A percentile compares a stretch with the other conserved stretches of the same genome.
phyloP scores from a whole-genome alignment of 768 basidiomycete species.

The Hericium rajendrae region DNA sequence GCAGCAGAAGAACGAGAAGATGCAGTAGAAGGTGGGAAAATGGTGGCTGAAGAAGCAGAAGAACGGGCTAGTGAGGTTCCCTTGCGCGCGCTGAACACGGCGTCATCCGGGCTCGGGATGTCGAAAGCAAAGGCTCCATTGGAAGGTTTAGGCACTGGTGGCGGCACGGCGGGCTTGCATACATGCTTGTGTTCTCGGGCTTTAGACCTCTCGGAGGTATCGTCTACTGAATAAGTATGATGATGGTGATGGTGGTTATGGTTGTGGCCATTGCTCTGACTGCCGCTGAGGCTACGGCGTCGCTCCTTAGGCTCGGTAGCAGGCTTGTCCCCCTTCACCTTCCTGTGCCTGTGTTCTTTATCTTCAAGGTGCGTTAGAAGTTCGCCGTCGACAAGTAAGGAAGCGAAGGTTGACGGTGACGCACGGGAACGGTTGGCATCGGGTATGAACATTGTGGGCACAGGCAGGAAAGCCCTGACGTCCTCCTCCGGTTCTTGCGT shows the following conservation, averaged over 20 bases:
- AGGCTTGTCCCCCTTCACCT: slow-evolving; percentile 7
- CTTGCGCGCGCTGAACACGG: slow-evolving; percentile 70
- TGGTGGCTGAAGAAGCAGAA: slow-evolving; percentile 10
- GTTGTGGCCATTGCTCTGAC: background rate
- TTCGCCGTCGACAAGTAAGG: slow-evolving; percentile 9
- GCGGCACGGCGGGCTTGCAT: background rate
- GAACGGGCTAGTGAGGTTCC: slow-evolving; percentile 49
- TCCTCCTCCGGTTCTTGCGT: slow-evolving; percentile 28
- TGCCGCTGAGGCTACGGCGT: background rate
- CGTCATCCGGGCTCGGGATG: slow-evolving; percentile 85
- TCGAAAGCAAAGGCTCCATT: slow-evolving; percentile 52
- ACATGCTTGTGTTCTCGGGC: slow-evolving; percentile 7
- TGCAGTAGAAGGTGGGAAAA: slow-evolving; percentile 16
- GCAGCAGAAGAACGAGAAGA: slow-evolving; percentile 13
- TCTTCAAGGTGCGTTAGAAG: slow-evolving; percentile 12
- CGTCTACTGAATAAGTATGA: background rate
- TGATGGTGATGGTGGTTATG: background rate
- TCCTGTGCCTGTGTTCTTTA: slow-evolving; percentile 11
- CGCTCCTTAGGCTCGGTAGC: slow-evolving; percentile 3
- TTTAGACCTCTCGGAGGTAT: slow-evolving; percentile 6
- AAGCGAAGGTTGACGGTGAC: slow-evolving; percentile 62
- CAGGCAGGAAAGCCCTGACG: slow-evolving; percentile 24
- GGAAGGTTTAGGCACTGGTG: background rate
- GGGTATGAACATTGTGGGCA: slow-evolving; percentile 50
- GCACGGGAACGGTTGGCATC: slow-evolving; percentile 51